phyloP scores from a whole-genome alignment of 139 green algal genomes.

The Picochlorum sp. region DNA sequence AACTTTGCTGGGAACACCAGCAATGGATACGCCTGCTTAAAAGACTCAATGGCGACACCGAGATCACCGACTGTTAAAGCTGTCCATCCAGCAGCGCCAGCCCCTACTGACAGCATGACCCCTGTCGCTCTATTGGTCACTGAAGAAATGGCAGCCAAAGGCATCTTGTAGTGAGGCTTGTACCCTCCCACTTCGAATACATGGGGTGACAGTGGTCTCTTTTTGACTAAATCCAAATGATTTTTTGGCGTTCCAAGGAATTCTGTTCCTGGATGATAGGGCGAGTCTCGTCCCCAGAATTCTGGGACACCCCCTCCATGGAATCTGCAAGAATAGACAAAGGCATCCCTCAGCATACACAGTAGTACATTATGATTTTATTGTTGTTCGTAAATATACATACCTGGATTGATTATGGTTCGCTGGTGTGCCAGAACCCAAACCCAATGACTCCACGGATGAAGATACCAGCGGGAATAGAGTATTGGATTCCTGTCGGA shows the following conservation, averaged over 20 bases:
- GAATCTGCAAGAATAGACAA: not conserved
- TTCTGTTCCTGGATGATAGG: slow-evolving; percentile 77
- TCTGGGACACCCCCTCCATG: slow-evolving; percentile 47
- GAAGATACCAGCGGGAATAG: too few relatives aligned
- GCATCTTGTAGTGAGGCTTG: slow-evolving; percentile 85
- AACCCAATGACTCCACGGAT: too few relatives aligned
- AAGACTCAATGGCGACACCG: slow-evolving; percentile 37
- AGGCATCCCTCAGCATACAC: too few relatives aligned
- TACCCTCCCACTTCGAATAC: slow-evolving; percentile 74
- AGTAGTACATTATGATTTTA: too few relatives aligned
- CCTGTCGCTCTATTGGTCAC: slow-evolving; percentile 86
- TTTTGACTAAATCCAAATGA: slow-evolving; percentile 71
- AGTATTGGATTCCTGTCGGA: too few relatives aligned
- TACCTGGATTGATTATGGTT: too few relatives aligned
- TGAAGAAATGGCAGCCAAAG: slow-evolving; percentile 69
- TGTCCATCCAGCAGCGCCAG: slow-evolving; percentile 47
- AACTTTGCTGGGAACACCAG: slow-evolving; percentile 67
- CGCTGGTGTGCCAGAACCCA: too few relatives aligned
- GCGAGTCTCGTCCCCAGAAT: slow-evolving; percentile 70
- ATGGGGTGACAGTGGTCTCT: slow-evolving; percentile 84
- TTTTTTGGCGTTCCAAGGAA: slow-evolving; percentile 88
- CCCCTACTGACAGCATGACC: slow-evolving; percentile 39
- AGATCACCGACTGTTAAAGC: slow-evolving; percentile 62
- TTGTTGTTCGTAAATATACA: too few relatives aligned
- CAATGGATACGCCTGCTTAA: slow-evolving; percentile 44